phyloP scores from a whole-genome alignment of 805 yeast genomes.

The Phaffomyces opuntiae region DNA sequence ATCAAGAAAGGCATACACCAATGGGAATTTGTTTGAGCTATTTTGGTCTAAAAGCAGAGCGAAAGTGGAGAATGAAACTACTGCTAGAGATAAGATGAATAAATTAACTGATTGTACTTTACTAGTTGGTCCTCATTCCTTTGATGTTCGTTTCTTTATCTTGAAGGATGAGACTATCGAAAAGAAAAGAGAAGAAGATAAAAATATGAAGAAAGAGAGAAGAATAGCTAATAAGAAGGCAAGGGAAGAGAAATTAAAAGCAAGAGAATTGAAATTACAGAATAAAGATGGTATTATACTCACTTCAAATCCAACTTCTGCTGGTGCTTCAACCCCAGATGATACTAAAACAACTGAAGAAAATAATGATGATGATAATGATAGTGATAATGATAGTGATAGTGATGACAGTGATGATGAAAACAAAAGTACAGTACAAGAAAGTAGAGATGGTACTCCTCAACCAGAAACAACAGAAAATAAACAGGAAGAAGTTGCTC shows the following conservation, averaged over 20 bases:
- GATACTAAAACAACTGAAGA: background rate
- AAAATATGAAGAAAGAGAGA: constrained; percentile 28
- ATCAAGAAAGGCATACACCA: constrained; percentile 64
- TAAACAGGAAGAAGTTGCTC: background rate
- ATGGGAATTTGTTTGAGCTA: constrained; percentile 62
- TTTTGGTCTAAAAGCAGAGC: constrained; percentile 70
- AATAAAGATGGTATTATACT: background rate
- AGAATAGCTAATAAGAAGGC: constrained; percentile 29
- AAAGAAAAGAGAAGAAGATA: constrained; percentile 35
- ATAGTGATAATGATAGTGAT: constrained; percentile 1
- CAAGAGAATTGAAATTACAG: constrained; percentile 7
- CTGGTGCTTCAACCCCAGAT: background rate
- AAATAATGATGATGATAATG: constrained; percentile 3
- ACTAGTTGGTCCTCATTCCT: constrained; percentile 76
- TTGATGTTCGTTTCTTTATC: constrained; percentile 73
- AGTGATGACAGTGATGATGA: constrained; percentile 10
- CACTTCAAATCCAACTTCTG: background rate
- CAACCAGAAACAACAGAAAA: background rate
- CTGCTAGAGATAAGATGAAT: constrained; percentile 81
- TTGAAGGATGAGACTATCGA: constrained; percentile 74
- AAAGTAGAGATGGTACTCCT: constrained; percentile 1
- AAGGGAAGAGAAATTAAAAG: constrained; percentile 27
- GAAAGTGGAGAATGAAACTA: constrained; percentile 34
- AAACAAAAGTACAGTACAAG: constrained; percentile 1
- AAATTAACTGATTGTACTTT: constrained; percentile 73